Evolutionary conservation across 768 basidiomycete genomes (phyloP), one percentile per base, ranked within the genome.

Genomic region (Tremella mesenterica): DNA sequence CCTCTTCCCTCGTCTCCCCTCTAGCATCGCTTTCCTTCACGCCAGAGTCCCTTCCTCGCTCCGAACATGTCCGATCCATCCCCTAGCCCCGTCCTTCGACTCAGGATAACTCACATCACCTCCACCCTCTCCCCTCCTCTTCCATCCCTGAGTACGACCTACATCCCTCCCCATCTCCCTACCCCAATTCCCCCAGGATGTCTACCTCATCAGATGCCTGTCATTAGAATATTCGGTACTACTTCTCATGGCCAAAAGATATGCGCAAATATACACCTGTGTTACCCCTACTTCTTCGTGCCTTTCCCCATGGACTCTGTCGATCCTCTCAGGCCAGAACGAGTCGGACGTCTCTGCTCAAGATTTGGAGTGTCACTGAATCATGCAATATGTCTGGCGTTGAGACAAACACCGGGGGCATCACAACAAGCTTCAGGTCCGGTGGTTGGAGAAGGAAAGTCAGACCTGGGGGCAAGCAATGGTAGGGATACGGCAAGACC

Each of bases 251-350:
- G 88, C 13, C 77, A 82, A 71, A 85, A 83, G 66, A 81, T 88
- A 18, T 92, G 90, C 67, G 79, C 92, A 13, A 85, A 95, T 76
- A 76, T 97, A 34, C 92, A 95, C 39, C 52, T 70, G 10, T 70
- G 68, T 43, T 93, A 85, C 74, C 92, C 93, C 0, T 99, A 99
- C 73, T 83, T 92, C 72, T 93, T 81, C 70, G 79, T 93, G 43
- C 85, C 89, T 61, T 99, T 93, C 75, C 79, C 79, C 27, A 71
- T 92, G 67, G 79, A 79, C 41, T 82, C 83, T 0, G 77, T 76
- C 25, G 61, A 64, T 78, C 67, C 64, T 6, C 52, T 71, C 1
- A 31, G 59, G n/a, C 67, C 71, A 20, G 67, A 57, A 69, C 33
- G 54, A 21, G 92, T 93, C 39, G 83, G 83, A 56, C 76, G 69